Percentiles rank a stretch among this genome's conserved stretches.
Evolutionary conservation across 441 rosid genomes (phyloP).

Genomic region (Syzygium syzygioides): DNA sequence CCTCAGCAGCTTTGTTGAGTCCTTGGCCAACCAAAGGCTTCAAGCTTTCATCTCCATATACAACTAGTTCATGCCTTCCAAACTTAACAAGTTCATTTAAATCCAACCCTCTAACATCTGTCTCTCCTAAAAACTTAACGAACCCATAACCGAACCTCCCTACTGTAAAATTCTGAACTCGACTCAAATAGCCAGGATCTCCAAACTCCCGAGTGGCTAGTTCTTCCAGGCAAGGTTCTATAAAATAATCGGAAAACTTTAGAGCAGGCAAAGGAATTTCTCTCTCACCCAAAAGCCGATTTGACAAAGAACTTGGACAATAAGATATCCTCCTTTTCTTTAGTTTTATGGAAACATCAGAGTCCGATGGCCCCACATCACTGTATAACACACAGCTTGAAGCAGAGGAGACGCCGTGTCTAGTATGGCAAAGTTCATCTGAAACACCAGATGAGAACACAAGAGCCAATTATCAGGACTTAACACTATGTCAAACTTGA

Average conservation of each 20-base stretch:
- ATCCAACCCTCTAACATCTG: conserved; percentile 73
- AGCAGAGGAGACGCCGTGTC: background rate
- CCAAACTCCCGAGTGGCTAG: conserved; percentile 38
- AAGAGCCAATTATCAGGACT: background rate
- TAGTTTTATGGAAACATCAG: conserved; percentile 10
- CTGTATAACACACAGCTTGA: conserved; percentile 15
- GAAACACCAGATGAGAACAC: conserved; percentile 27
- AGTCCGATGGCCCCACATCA: conserved; percentile 20
- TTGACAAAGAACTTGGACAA: conserved; percentile 3
- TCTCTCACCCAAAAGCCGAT: conserved; percentile 17
- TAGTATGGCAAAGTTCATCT: conserved; percentile 3
- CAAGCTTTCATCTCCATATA: conserved; percentile 67
- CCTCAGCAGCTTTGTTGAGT: conserved; percentile 90
- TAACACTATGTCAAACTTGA: background rate
- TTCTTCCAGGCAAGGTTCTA: conserved; percentile 55
- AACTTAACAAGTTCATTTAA: conserved; percentile 70
- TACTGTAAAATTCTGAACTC: conserved; percentile 63
- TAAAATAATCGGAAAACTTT: conserved; percentile 48
- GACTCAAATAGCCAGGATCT: conserved; percentile 63
- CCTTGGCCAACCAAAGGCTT: conserved; percentile 80
- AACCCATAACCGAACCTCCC: conserved; percentile 78
- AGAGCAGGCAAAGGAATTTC: conserved; percentile 50
- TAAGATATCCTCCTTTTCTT: conserved; percentile 51
- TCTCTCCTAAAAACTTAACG: conserved; percentile 63
- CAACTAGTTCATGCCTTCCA: conserved; percentile 58